Base-by-base conservation (phyloP, 192 early-diverging fungal species). In the Mortierella antarctica region DNA sequence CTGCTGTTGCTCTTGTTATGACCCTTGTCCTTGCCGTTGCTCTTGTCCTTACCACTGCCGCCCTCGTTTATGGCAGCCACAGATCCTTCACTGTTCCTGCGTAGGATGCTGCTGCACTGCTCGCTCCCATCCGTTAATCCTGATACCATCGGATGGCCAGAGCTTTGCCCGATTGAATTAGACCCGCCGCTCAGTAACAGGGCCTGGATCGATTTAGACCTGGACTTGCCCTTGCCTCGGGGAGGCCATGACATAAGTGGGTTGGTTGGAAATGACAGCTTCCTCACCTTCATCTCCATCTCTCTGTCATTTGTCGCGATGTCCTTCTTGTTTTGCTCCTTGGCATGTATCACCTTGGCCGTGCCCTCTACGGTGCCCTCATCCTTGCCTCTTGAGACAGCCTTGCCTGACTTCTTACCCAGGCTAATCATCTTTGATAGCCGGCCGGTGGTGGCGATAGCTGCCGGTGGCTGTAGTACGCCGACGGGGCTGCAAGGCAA, bases 181-280 rank as follows among this genome's bases (percentile, higher is more conserved):
- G 31, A 3, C 1, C 3, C 31, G 31, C 3, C 31, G 31, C 31
- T 31, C 31, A 31, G 31, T 31, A 31, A 31, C 31, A 31, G 31
- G 3, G 31, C 31, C 31, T 31, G 31, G 31, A 31, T 17, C 23
- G 12, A 41, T 15, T 14, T 47, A 21, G 71, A 73, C 39, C 31
- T 57, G 4, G 67, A 60, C 44, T 53, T 66, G 49, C 57, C 14
- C 23, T 66, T 65, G 49, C 18, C 60, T n/a, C 71, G 20, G 6
- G 15, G 57, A n/a, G 62, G 63, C 71, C 71, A 74, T 2, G 71
- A 74, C 6, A 74, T 18, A 1, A 65, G 55, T 3, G 71, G 60
- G 21, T 41, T 48, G 0, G 41, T n/a, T 9, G 48, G 57, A 18
- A n/a, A 47, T 10, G 44, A 46, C 4, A 8, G 18, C 14, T 15